Evolutionary conservation across 2,329 filamentous ascomycete species (phyloP), one percentile per base, ranked within the genome.

Genomic region (Catunica adiposa): DNA sequence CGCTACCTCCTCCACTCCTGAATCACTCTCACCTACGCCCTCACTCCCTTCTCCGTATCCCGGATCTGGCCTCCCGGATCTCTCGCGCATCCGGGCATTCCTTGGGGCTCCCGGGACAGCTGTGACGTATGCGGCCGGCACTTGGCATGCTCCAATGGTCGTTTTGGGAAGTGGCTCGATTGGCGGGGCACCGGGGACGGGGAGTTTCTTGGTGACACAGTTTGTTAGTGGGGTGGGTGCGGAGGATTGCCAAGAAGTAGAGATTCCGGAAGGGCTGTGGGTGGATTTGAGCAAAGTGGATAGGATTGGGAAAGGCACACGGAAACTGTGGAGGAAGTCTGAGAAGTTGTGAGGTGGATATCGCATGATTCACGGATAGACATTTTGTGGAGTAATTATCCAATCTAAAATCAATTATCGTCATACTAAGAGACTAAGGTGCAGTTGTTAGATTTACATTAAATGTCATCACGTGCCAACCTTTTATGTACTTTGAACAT

Each of bases 91-190:
- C 40, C 76, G 74, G 61, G 90, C 89, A 0, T 98, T 96, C 66
- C 70, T 94, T 55, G 89, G 86, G 1, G 78, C 75, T 52, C 82
- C 80, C 2, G 75, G 77, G 23, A 88, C 95, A 70, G 89, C 88
- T 9, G 87, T 98, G 14, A 96, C 89, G 2, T 98, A 97, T 67
- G 88, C 79, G 1, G 82, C 86, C 1, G 92, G 88, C 3, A 96
- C 89, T 55, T 98, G 90, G 79, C 92, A 98, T 72, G 89, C 90
- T 59, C 92, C 92, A 0, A 97, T 98, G 90, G 85, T 89, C 14
- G 89, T 87, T 15, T 68, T 97, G 51, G 89, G 89, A 0, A 60
- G 63, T 1, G 73, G 69, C 1, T 69, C 71, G 25, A 73, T 96
- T 51, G 87, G 92, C 65, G 89, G 89, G 0, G 61, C 65, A 2